These are phyloP conservation scores for Ilex aquifolium DNA, from an alignment of 257 asterid genomes.

Conservation along the genomic window DNA sequence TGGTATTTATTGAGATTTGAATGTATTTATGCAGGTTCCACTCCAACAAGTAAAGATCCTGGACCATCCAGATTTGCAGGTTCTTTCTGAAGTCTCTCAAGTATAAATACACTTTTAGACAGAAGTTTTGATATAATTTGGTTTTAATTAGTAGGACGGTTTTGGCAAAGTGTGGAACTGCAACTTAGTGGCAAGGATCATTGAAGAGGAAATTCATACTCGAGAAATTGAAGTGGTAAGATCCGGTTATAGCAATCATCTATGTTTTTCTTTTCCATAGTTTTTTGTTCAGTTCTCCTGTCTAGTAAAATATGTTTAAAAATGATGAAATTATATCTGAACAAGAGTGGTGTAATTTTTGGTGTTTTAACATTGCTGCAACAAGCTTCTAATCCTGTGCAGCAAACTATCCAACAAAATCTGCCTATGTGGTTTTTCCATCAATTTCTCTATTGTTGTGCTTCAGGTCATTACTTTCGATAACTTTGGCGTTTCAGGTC, in stretches of 20 bases:
- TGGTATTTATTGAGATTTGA: conserved; percentile 5
- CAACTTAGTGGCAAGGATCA: background rate
- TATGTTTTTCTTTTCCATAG: background rate
- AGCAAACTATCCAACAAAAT: too few relatives aligned
- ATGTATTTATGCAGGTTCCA: conserved; percentile 52
- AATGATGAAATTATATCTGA: background rate
- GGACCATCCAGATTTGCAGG: conserved; percentile 89
- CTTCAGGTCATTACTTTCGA: conserved; percentile 79
- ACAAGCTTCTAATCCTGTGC: background rate
- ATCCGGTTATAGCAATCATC: background rate
- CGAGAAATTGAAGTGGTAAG: background rate
- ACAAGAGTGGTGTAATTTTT: background rate
- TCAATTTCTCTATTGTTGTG: background rate
- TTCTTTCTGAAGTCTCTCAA: conserved; percentile 19
- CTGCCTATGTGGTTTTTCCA: background rate
- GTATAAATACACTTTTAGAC: conserved; percentile 5
- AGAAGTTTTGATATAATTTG: background rate
- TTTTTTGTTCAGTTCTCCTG: background rate
- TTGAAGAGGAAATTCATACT: background rate
- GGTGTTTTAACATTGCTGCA: too few relatives aligned
- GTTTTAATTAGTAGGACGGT: conserved; percentile 60
- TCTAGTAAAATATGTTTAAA: background rate
- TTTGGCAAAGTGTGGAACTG: conserved; percentile 18
- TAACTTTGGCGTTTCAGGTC: conserved; percentile 82
- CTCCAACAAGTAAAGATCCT: conserved; percentile 59